phyloP scores from a whole-genome alignment of 192 early-diverging fungal genomes.

The Mortierella hygrophila region DNA sequence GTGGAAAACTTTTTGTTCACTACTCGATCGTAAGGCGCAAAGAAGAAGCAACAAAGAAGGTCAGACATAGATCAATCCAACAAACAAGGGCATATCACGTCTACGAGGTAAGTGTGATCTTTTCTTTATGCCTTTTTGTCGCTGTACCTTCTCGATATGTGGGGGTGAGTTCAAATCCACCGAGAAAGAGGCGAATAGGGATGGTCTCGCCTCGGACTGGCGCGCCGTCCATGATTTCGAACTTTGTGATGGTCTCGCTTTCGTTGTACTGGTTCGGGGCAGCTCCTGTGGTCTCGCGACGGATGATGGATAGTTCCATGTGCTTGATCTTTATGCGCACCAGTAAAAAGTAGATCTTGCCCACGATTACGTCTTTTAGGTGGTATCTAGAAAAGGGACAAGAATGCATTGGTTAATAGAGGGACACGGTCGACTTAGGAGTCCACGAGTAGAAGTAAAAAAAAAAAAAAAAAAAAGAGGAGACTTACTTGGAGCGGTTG shows the following conservation, averaged over 20 bases:
- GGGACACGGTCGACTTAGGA: not conserved
- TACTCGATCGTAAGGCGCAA: not conserved
- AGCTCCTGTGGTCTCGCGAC: slow-evolving; percentile 96
- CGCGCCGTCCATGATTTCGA: slow-evolving; percentile 99
- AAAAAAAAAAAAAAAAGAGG: not conserved
- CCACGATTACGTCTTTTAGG: slow-evolving; percentile 98
- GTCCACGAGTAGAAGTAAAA: not conserved
- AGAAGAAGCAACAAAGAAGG: not conserved
- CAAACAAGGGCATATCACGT: not conserved
- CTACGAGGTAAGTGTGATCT: not conserved
- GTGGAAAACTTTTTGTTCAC: slow-evolving; percentile 99
- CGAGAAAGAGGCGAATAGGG: slow-evolving; percentile 97
- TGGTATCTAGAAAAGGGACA: slow-evolving; percentile 79
- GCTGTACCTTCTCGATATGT: slow-evolving; percentile 85
- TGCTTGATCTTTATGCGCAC: slow-evolving; percentile 99
- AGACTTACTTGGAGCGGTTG: slow-evolving; percentile 93
- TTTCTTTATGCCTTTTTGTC: not conserved
- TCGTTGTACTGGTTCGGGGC: slow-evolving; percentile 99
- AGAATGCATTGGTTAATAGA: no score
- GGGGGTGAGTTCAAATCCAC: slow-evolving; percentile 98
- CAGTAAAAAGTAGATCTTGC: slow-evolving; percentile 99
- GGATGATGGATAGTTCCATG: slow-evolving; percentile 99
- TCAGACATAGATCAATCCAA: not conserved
- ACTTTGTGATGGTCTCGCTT: slow-evolving; percentile 98
- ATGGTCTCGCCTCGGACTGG: slow-evolving; percentile 96